Base-by-base conservation (phyloP, 805 yeast genomes). In the Kuraishia cidri region DNA sequence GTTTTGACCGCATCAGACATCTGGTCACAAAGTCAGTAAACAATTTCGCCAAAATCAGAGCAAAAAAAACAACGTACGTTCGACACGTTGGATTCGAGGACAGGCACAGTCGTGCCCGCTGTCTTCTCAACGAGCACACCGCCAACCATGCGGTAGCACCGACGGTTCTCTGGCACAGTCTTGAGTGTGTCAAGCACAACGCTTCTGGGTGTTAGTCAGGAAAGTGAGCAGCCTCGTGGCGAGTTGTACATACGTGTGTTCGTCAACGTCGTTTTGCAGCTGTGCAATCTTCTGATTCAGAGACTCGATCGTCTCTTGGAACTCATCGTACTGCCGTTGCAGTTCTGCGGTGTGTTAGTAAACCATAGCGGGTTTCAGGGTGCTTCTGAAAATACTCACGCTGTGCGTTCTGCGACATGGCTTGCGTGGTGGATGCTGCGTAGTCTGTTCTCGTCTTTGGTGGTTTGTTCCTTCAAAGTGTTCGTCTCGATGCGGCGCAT, bases 81-180 rank as follows among this genome's bases (percentile, higher is more conserved):
- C 7, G 54, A 53, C 15, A 64, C 47, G 43, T 82, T 86, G 17
- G 71, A 62, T 32, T 68, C 64, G 34, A 86, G 57, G 8, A 78
- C 64, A 9, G 78, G 79, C 4, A 69, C 56, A 4, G 88, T 92
- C 26, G 83, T 86, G n/a, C 68, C 77, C 4, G 86, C 92, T 4
- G 77, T 68, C 42, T 83, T 79, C 48, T 87, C 94, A 12, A 88
- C 82, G 21, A 90, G 65, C 3, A 88, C 95, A 7, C 95, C 94
- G 17, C 96, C 97, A 21, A 90, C 72, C 96, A 92, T 86, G 47
- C 94, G 75, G 59, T 76, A 87, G 48, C 97, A 86, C 50, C 79
- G 77, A 39, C 98, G 72, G 29, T 69, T 75, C 2, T 44, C 40
- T 16, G 77, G 75, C 7, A 75, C 61, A 1, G 57, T 60, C 27